Evolutionary conservation across 164 flowering plant species (phyloP).

Genomic region (Sedum album): DNA sequence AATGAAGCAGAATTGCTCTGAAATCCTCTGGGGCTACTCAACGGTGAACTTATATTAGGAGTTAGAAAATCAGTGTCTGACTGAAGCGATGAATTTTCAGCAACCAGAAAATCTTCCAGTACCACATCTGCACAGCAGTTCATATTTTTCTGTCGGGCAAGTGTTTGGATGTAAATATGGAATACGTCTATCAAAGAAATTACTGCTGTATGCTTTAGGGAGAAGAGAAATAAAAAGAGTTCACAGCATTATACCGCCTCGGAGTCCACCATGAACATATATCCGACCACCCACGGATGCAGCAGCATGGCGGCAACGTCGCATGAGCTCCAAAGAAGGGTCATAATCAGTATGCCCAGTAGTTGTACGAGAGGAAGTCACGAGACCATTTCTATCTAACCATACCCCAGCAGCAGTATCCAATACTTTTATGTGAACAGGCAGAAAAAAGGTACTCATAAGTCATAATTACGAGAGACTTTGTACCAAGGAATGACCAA

Average conservation of each 20-base stretch:
- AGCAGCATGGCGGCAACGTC: slow-evolving; percentile 96
- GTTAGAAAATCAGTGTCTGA: slow-evolving; percentile 45
- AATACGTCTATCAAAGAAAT: background rate
- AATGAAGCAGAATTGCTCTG: background rate
- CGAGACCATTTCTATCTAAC: slow-evolving; percentile 88
- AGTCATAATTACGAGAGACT: background rate
- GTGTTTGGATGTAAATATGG: background rate
- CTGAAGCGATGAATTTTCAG: slow-evolving; percentile 77
- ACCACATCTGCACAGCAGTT: slow-evolving; percentile 70
- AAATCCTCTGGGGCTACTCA: slow-evolving; percentile 33
- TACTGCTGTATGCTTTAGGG: background rate
- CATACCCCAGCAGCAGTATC: slow-evolving; percentile 99
- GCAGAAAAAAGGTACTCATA: background rate
- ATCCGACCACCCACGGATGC: slow-evolving; percentile 83
- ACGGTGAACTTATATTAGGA: slow-evolving; percentile 38
- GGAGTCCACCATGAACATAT: slow-evolving; percentile 84
- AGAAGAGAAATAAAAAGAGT: background rate
- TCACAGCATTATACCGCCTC: slow-evolving; percentile 54
- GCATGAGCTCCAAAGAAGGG: slow-evolving; percentile 74
- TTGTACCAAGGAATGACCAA: background rate
- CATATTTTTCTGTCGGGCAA: background rate
- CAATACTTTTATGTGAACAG: slow-evolving; percentile 39
- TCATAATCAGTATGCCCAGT: slow-evolving; percentile 54
- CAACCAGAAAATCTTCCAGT: slow-evolving; percentile 76
- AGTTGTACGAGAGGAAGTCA: slow-evolving; percentile 46